Evolutionary conservation across 2,329 filamentous ascomycete species (phyloP), one percentile per base, ranked within the genome.

Genomic region (Orbilia ellipsospora): DNA sequence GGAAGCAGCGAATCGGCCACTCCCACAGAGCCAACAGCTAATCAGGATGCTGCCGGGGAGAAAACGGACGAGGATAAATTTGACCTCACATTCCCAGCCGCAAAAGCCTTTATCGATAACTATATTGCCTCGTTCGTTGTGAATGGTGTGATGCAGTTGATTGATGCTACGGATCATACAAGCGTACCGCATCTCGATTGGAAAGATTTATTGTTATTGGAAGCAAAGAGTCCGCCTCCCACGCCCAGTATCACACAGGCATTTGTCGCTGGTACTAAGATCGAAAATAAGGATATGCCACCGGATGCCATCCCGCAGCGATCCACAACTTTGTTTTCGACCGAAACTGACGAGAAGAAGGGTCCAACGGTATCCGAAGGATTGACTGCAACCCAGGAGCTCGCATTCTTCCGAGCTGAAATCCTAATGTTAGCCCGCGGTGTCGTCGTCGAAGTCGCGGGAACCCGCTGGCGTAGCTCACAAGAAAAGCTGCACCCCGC

Each of bases 401-500:
- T 98, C 23, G 92, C 94, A 42, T 92, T 92, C 52, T 89, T 89
- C 74, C 87, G 94, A 79, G 94, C 92, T 4, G 93, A 97, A 80
- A 85, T 98, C 1, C 90, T 93, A 75, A 84, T 92, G 67, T 84
- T 97, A 48, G 94, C 93, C 7, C 87, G 94, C 66, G 92, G 92
- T 77, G 87, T 95, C 4, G 84, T 98, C 0, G 85, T 61, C 88
- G 92, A 77, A 92, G 90, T 96, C 92, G 93, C 85, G 85, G 28
- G 84, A 87, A 66, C 86, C 90, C 6, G 63, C 80, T 82, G 3
- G 84, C 82, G 13, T 78, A 84, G 40, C 80, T 83, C 4, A 73
- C 85, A 90, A 1, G 83, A 86, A 20, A 84, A 76, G 6, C 55
- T 76, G 1, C 70, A 74, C 23, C 70, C 70, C 7, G 63, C 70